Evolutionary conservation across 1,284 basidiomycete genomes (phyloP).

Genomic region (Tetrapyrgos nigripes): DNA sequence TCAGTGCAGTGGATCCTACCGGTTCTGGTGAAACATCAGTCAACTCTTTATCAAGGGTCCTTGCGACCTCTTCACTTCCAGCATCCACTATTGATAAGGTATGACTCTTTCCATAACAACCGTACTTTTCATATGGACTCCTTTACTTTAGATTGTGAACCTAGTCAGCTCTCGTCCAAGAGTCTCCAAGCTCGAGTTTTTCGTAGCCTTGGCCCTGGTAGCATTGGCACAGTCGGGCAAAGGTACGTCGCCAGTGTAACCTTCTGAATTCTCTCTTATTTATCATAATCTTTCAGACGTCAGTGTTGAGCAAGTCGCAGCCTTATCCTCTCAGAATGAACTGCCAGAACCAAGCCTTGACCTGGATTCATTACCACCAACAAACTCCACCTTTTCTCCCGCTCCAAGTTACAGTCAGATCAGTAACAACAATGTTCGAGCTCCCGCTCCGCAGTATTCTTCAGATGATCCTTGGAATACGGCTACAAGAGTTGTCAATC

Average conservation of each 20-base stretch:
- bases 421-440: constrained; percentile 41
- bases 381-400: constrained; percentile 58
- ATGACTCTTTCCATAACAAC: constrained; percentile 23
- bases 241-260: constrained; percentile 49
- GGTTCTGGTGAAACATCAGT: constrained; percentile 80
- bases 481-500: constrained; percentile 37
- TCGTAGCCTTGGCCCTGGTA: constrained; percentile 85
- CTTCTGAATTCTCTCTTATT: constrained; percentile 16
- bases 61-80: constrained; percentile 78
- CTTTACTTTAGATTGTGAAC: constrained; percentile 73
- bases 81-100: constrained; percentile 86
- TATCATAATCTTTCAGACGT: constrained; percentile 56
- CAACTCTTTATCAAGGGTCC: constrained; percentile 78
- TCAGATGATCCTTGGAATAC: constrained; percentile 80
- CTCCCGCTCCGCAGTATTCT: constrained; percentile 54
- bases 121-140: background rate
- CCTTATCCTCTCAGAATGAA: constrained; percentile 71
- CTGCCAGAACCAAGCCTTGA: constrained; percentile 74
- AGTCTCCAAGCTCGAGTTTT: constrained; percentile 87
- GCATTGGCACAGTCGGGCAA: constrained; percentile 84
- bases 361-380: constrained; percentile 60
- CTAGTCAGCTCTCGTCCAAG: constrained; percentile 78
- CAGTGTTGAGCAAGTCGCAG: constrained; percentile 83
- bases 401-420: constrained; percentile 47
- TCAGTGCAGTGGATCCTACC: constrained; percentile 70